Base-by-base conservation (phyloP, 1,139 yeast species). In the Geotrichum aggregatum region DNA sequence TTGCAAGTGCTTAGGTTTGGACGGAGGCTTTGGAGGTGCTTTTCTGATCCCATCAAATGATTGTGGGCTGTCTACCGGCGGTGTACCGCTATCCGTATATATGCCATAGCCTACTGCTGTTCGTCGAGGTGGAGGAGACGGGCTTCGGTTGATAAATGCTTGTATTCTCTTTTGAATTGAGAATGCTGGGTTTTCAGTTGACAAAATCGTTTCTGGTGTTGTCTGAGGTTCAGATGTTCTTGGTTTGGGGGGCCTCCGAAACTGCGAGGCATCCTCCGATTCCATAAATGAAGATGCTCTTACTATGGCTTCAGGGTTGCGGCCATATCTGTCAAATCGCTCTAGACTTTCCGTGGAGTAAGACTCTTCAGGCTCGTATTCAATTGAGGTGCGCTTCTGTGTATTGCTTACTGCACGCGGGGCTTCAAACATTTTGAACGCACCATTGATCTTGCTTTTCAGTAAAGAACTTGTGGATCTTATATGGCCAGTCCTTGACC, bases 61-160 rank as follows among this genome's bases (percentile, higher is more conserved):
- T 28, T 8, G 21, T 21, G 24, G 2, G 3, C 3, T 21, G 22
- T 39, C 36, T 33, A 7, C 36, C 22, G n/a, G 22, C 48, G 13
- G 22, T 24, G 28, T 5, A 8, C 28, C 21, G 38, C 44, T 22
- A 22, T 79, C 85, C 0, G 89, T 84, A 63, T 76, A 84, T 59
- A 78, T 78, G 1, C 95, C 95, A 63, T 87, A 87, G 0, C 95
- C 95, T n/a, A 71, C 69, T 0, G 95, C 95, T 0, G 89, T 82
- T 60, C 52, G 36, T 24, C 73, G 64, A 1, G 77, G 71, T 3
- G 79, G 76, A 11, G 77, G 73, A 1, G 78, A 76, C 34, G 75
- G 76, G 19, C 69, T 63, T 49, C 74, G 73, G 57, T 70, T 75
- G 57, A 85, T 70, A 42, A 84, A 72, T 59, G 76, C 75, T 54